Evolutionary conservation across 2,329 filamentous ascomycete genomes (phyloP).

Genomic region (Cercospora citrullina): DNA sequence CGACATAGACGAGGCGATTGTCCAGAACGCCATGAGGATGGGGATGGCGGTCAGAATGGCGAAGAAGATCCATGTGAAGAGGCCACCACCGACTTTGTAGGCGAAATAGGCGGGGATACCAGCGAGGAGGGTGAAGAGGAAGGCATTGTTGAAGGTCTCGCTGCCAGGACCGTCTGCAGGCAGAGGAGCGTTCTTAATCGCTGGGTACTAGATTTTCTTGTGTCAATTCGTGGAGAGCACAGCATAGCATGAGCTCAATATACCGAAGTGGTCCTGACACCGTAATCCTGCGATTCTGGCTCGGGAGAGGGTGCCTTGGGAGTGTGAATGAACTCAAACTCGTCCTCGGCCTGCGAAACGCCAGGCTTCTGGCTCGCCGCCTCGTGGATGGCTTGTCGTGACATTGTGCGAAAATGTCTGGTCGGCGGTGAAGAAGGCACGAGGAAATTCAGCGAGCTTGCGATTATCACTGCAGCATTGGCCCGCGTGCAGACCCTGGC

Average conservation of each 20-base stretch:
- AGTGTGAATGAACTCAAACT: slow-evolving; percentile 68
- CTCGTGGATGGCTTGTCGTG: slow-evolving; percentile 6
- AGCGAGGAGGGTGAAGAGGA: slow-evolving; percentile 69
- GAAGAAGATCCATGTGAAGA: slow-evolving; percentile 87
- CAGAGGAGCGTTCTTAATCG: slow-evolving; percentile 92
- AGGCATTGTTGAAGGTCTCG: slow-evolving; percentile 82
- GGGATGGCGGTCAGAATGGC: slow-evolving; percentile 75
- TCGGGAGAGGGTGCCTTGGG: slow-evolving; percentile 55
- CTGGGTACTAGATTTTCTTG: slow-evolving; percentile 61
- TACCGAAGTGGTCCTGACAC: slow-evolving; percentile 62
- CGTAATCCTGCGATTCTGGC: slow-evolving; percentile 56
- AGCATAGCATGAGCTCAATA: slow-evolving; percentile 11
- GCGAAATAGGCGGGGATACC: slow-evolving; percentile 76
- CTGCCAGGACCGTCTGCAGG: slow-evolving; percentile 83
- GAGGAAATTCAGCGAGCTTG: slow-evolving; percentile 2
- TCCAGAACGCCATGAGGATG: slow-evolving; percentile 80
- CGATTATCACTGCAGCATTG: not conserved
- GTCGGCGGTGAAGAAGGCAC: slow-evolving; percentile 1
- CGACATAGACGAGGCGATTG: slow-evolving; percentile 73
- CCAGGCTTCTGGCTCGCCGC: slow-evolving; percentile 15
- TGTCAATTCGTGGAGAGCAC: slow-evolving; percentile 16
- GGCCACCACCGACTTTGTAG: slow-evolving; percentile 79
- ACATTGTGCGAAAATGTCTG: not conserved
- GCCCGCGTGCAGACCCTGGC: slow-evolving; percentile 2
- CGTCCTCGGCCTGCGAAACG: slow-evolving; percentile 47